Evolutionary conservation across 768 basidiomycete genomes (phyloP).

Genomic region (Royoungia palumana): DNA sequence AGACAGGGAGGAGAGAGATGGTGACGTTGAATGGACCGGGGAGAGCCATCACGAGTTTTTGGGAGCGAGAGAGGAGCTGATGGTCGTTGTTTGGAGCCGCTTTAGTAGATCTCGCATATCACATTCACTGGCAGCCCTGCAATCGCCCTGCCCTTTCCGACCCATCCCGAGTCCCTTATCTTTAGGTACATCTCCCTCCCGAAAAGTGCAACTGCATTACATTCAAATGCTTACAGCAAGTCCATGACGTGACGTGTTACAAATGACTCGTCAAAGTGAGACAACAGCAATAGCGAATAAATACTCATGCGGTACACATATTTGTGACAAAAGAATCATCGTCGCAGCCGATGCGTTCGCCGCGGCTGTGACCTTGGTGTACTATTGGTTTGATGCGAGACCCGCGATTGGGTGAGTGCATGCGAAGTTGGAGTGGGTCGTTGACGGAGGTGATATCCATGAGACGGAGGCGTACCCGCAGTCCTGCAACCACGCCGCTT

Average conservation of each 20-base stretch:
- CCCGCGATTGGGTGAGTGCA: conserved; percentile 15
- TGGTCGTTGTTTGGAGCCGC: conserved; percentile 4
- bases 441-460: conserved; percentile 31
- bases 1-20: conserved; percentile 67
- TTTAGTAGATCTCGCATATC: conserved; percentile 1
- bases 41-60: conserved; percentile 22
- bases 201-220: too few relatives aligned
- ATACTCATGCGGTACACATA: conserved; percentile 14
- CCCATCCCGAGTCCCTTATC: conserved; percentile 6
- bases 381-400: conserved; percentile 11
- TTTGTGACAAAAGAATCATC: conserved; percentile 6
- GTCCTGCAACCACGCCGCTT: conserved; percentile 10
- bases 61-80: conserved; percentile 9
- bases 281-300: conserved; percentile 39
- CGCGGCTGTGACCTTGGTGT: conserved; percentile 14
- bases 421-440: conserved; percentile 21
- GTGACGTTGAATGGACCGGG: conserved; percentile 41
- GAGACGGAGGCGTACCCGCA: conserved; percentile 6
- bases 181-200: not conserved
- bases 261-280: conserved; percentile 9
- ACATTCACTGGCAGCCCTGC: conserved; percentile 3
- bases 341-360: conserved; percentile 12
- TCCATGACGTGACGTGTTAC: not conserved
- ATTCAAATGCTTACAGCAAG: too few relatives aligned
- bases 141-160: not conserved